Percentiles rank a stretch among this genome's conserved stretches.
These are phyloP conservation scores for Cucurbita argyrosperma DNA, from an alignment of 306 rosid genomes.

Conservation along the genomic window DNA sequence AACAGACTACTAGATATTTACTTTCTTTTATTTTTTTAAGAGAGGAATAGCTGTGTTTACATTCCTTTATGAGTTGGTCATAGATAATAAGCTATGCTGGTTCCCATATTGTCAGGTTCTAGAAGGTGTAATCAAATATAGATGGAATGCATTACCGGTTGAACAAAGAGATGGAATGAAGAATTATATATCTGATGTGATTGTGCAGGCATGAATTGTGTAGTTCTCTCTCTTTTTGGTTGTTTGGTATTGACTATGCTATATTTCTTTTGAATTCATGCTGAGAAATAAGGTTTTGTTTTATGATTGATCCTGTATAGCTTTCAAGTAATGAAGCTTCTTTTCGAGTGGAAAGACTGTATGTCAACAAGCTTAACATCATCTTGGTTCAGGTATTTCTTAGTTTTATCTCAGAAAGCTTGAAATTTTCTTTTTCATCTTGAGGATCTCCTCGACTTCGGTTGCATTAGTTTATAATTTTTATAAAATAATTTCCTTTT, in stretches of 20 bases:
- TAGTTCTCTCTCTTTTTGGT: neutral
- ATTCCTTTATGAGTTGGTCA: neutral
- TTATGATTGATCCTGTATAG: slow-evolving; percentile 16
- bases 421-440: neutral
- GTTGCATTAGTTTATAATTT: neutral
- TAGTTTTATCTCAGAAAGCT: neutral
- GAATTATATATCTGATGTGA: slow-evolving; percentile 88
- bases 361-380: slow-evolving; percentile 93
- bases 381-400: slow-evolving; percentile 83
- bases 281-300: neutral
- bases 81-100: neutral
- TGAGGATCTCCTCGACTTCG: neutral
- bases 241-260: neutral
- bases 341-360: slow-evolving; percentile 75
- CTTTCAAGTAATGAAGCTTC: slow-evolving; percentile 83
- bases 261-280: neutral
- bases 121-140: slow-evolving; percentile 93
- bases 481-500: neutral
- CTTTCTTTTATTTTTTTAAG: neutral
- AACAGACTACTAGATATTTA: neutral
- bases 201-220: slow-evolving; percentile 55
- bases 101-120: slow-evolving; percentile 44
- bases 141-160: slow-evolving; percentile 96
- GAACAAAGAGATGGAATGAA: slow-evolving; percentile 99
- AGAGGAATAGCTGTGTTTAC: too few species aligned